Evolutionary conservation across 495 filamentous ascomycete species (phyloP).

Genomic region (Penicillium lividum): DNA sequence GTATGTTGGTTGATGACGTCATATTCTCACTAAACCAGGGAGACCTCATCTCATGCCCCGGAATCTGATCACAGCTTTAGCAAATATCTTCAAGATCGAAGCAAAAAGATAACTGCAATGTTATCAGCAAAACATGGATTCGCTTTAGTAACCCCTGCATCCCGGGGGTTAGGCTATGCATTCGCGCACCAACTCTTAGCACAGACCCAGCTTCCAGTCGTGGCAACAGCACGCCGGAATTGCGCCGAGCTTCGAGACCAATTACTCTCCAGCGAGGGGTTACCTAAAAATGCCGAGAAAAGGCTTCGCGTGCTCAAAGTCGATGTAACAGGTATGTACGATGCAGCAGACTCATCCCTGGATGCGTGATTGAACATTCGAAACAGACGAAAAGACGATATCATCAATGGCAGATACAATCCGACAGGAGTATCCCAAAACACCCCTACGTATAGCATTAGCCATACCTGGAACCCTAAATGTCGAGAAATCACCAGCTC

Average conservation of each 20-base stretch:
- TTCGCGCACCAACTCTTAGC: slow-evolving; percentile 66
- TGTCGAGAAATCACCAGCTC: slow-evolving; percentile 69
- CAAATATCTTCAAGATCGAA: background rate
- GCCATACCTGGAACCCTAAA: slow-evolving; percentile 71
- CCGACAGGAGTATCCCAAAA: slow-evolving; percentile 47
- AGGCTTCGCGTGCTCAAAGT: slow-evolving; percentile 57
- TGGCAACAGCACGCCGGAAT: slow-evolving; percentile 69
- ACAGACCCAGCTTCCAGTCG: slow-evolving; percentile 64
- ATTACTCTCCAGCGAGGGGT: slow-evolving; percentile 51
- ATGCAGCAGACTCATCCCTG: background rate
- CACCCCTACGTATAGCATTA: slow-evolving; percentile 69
- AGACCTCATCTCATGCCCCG: background rate
- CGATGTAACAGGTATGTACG: slow-evolving; percentile 57
- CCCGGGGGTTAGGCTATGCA: slow-evolving; percentile 72
- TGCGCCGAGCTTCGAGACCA: slow-evolving; percentile 48
- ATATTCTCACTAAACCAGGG: background rate
- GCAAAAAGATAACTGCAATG: slow-evolving; percentile 9
- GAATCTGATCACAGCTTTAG: background rate
- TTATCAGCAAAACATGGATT: slow-evolving; percentile 20
- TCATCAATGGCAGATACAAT: slow-evolving; percentile 37
- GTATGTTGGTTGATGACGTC: slow-evolving; percentile 1
- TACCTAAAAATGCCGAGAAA: slow-evolving; percentile 36
- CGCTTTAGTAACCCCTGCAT: slow-evolving; percentile 58
- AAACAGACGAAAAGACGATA: slow-evolving; percentile 43
- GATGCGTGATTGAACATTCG: slow-evolving; percentile 2